Evolutionary conservation across 2,329 filamentous ascomycete species (phyloP).

Genomic region (Bipolaris gigantea): DNA sequence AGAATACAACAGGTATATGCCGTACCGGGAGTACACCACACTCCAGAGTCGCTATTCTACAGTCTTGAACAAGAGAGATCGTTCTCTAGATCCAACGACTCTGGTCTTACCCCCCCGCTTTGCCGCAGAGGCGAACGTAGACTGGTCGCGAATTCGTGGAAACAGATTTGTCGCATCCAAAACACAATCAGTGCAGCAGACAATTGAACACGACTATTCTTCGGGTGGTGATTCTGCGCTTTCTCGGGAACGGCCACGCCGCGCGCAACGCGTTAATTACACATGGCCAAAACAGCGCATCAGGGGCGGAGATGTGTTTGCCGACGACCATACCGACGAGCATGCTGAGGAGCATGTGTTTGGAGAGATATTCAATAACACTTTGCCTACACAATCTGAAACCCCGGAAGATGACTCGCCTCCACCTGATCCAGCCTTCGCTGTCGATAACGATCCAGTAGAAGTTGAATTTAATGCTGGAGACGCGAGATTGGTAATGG

Average conservation of each 20-base stretch:
- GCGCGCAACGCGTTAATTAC: slow-evolving; percentile 34
- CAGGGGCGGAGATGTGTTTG: not conserved
- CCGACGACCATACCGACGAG: slow-evolving; percentile 8
- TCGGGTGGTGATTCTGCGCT: slow-evolving; percentile 22
- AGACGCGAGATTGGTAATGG: slow-evolving; percentile 26
- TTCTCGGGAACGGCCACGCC: slow-evolving; percentile 22
- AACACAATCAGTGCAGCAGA: slow-evolving; percentile 1
- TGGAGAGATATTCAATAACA: not conserved
- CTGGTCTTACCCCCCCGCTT: slow-evolving; percentile 31
- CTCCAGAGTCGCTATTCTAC: slow-evolving; percentile 36
- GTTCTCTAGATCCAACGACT: slow-evolving; percentile 25
- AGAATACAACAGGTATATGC: slow-evolving; percentile 34
- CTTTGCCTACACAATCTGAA: slow-evolving; percentile 9
- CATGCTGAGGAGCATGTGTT: slow-evolving; percentile 11
- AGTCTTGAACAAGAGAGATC: slow-evolving; percentile 31
- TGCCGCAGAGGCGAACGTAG: slow-evolving; percentile 27
- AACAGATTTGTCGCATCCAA: not conserved
- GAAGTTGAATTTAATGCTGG: slow-evolving; percentile 22
- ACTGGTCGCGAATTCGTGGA: slow-evolving; percentile 26
- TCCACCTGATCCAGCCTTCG: slow-evolving; percentile 14
- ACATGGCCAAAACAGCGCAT: slow-evolving; percentile 26
- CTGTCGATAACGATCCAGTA: slow-evolving; percentile 23
- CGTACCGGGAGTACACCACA: slow-evolving; percentile 28
- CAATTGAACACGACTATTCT: slow-evolving; percentile 19
- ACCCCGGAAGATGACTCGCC: slow-evolving; percentile 18